Conservation (phyloP, 768 basidiomycete species). For the Baorangia bicolor region DNA sequence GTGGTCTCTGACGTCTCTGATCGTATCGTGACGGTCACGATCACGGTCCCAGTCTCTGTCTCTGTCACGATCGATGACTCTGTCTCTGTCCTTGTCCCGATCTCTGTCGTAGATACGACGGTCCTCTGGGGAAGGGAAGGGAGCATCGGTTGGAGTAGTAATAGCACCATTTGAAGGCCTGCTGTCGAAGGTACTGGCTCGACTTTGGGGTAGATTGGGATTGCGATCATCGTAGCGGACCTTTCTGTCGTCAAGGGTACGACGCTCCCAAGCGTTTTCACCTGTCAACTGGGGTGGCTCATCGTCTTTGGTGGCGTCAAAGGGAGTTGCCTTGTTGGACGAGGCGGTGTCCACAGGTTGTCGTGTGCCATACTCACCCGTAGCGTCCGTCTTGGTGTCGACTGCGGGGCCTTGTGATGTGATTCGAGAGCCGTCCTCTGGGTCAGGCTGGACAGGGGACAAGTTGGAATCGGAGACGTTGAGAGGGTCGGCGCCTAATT, state of each 20-base stretch:
- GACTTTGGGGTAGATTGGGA: slow-evolving; percentile 13
- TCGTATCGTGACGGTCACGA: slow-evolving; percentile 25
- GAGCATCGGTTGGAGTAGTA: slow-evolving; percentile 5
- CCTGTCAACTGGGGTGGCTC: slow-evolving; percentile 23
- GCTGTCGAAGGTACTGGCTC: slow-evolving; percentile 9
- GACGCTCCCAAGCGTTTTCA: slow-evolving; percentile 31
- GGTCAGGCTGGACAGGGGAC: slow-evolving; percentile 12
- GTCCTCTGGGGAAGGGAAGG: slow-evolving; percentile 27
- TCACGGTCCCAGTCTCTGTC: slow-evolving; percentile 38
- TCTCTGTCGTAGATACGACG: slow-evolving; percentile 35
- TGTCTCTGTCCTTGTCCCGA: slow-evolving; percentile 34
- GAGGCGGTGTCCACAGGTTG: slow-evolving; percentile 22
- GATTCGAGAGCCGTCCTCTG: slow-evolving; percentile 2
- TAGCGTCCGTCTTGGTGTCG: slow-evolving; percentile 13
- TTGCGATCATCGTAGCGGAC: slow-evolving; percentile 26
- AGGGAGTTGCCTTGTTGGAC: slow-evolving; percentile 21
- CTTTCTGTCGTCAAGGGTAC: slow-evolving; percentile 32
- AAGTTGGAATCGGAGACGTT: slow-evolving; percentile 10
- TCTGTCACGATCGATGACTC: slow-evolving; percentile 33
- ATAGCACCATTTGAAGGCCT: slow-evolving; percentile 11
- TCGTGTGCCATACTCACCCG: slow-evolving; percentile 32
- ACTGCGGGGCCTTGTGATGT: slow-evolving; percentile 1
- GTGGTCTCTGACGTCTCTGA: slow-evolving; percentile 26
- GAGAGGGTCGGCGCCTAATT: slow-evolving; percentile 19
- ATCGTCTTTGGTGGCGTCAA: slow-evolving; percentile 31